phyloP scores from a whole-genome alignment of 306 rosid genomes.

The Prunus mira region DNA sequence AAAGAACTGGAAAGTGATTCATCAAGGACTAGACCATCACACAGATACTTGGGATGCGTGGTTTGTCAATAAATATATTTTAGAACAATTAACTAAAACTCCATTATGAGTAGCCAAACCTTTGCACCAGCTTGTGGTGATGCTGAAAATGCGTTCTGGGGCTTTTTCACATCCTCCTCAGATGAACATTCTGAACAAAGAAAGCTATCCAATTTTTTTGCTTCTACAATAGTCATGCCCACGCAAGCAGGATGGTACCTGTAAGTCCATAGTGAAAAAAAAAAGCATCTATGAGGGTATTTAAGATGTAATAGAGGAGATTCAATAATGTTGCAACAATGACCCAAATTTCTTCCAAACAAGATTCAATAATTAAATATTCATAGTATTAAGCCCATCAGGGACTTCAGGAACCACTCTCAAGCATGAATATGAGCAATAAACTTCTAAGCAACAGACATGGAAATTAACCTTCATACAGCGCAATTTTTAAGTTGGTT shows the following conservation, averaged over 20 bases:
- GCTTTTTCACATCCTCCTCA: conserved; percentile 61
- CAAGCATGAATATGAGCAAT: neutral
- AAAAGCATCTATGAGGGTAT: neutral
- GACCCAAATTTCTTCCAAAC: neutral
- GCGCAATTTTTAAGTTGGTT: conserved; percentile 5
- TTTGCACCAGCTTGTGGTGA: conserved; percentile 20
- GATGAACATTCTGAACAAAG: conserved; percentile 83
- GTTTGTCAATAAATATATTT: neutral
- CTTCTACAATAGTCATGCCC: conserved; percentile 80
- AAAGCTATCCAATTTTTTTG: conserved; percentile 76
- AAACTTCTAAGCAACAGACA: neutral
- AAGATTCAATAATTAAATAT: neutral
- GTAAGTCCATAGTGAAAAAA: conserved; percentile 14
- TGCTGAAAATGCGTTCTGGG: conserved; percentile 42
- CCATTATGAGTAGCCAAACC: conserved; percentile 38
- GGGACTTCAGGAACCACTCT: neutral
- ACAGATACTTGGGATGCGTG: neutral
- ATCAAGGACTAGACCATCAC: neutral
- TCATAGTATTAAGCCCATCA: neutral
- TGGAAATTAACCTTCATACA: conserved; percentile 8
- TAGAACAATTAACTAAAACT: neutral
- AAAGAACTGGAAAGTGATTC: neutral
- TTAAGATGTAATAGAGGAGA: neutral
- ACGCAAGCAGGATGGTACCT: conserved; percentile 99
- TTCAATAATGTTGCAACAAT: neutral